These are phyloP conservation scores for Mucor mucedo DNA, from an alignment of 371 early-diverging fungal species.

Conservation along the genomic window DNA sequence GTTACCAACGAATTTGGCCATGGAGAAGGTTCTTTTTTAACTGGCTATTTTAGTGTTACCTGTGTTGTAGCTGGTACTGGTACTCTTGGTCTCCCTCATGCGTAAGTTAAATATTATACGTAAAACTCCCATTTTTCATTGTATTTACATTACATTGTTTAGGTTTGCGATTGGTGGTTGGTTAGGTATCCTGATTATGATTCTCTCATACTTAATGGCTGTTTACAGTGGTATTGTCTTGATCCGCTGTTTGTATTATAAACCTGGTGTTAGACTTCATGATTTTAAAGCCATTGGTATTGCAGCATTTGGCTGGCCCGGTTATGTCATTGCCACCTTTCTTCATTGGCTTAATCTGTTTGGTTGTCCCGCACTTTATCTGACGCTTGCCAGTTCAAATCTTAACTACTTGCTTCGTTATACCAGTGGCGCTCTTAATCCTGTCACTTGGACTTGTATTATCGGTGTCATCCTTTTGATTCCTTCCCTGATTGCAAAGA, in stretches of 20 bases:
- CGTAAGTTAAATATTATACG: not conserved
- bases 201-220: conserved; percentile 43
- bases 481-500: conserved; percentile 73
- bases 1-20: conserved; percentile 43
- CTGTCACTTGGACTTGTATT: conserved; percentile 65
- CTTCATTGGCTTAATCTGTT: conserved; percentile 72
- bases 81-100: conserved; percentile 72
- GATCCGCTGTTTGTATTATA: conserved; percentile 45
- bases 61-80: conserved; percentile 91
- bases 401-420: conserved; percentile 54
- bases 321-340: conserved; percentile 63
- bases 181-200: conserved; percentile 49
- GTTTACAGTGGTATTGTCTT: conserved; percentile 46
- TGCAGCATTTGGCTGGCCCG: conserved; percentile 66
- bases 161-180: conserved; percentile 48
- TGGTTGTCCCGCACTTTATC: conserved; percentile 78
- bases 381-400: conserved; percentile 76
- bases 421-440: conserved; percentile 34
- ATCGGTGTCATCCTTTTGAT: conserved; percentile 68
- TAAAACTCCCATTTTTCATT: too few relatives aligned
- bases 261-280: conserved; percentile 57
- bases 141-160: conserved; percentile 13
- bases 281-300: conserved; percentile 67
- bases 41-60: conserved; percentile 66
- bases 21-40: conserved; percentile 44